These are phyloP conservation scores for Globisporangium radiosum DNA, from an alignment of 352 stramenopile species.

Conservation along the genomic window DNA sequence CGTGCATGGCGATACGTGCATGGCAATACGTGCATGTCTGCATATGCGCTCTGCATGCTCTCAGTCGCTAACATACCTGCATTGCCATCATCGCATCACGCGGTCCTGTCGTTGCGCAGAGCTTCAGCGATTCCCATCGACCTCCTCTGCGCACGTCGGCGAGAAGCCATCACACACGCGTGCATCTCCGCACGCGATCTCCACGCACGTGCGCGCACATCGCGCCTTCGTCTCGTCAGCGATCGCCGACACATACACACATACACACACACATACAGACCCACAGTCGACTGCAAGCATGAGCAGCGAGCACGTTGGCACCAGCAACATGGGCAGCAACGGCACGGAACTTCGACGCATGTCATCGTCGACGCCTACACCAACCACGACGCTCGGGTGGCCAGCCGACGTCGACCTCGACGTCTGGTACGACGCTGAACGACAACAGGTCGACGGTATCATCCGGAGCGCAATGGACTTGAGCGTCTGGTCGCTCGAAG, in stretches of 20 bases:
- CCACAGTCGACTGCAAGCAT: neutral
- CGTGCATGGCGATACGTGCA: too few relatives aligned
- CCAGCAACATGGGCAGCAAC: neutral
- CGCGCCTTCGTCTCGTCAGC: too few relatives aligned
- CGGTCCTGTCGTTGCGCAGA: too few relatives aligned
- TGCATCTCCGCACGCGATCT: neutral
- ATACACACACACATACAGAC: neutral
- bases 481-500: slow-evolving; percentile 72
- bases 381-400: slow-evolving; percentile 27
- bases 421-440: slow-evolving; percentile 68
- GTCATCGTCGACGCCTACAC: slow-evolving; percentile 18
- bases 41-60: too few relatives aligned
- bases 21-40: too few relatives aligned
- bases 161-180: too few relatives aligned
- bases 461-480: slow-evolving; percentile 60
- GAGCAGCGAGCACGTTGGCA: neutral
- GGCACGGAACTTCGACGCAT: slow-evolving; percentile 6
- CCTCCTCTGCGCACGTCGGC: too few relatives aligned
- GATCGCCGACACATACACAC: neutral
- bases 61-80: too few relatives aligned
- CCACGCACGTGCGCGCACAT: neutral
- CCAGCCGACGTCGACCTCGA: slow-evolving; percentile 72
- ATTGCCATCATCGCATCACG: too few relatives aligned
- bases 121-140: too few relatives aligned
- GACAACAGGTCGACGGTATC: slow-evolving; percentile 59